A percentile compares a stretch with the other conserved stretches of the same genome.
Evolutionary conservation across 208 protist genomes (phyloP).

Genomic region (Novymonas esmeraldas): DNA sequence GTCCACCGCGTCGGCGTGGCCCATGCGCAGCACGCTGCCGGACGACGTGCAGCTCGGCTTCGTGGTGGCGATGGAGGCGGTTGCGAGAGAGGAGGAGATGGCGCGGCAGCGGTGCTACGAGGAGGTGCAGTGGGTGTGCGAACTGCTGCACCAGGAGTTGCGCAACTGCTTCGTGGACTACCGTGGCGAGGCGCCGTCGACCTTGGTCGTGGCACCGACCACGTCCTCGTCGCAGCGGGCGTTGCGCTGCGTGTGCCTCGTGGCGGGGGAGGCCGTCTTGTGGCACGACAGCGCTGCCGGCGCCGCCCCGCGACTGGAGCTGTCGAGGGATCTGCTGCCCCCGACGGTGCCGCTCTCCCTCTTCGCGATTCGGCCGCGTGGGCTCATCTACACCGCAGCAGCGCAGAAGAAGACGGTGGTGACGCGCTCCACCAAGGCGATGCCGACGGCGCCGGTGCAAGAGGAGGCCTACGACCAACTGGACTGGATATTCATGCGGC

Average conservation of each 20-base stretch:
- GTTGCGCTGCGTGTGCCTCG: conserved; percentile 4
- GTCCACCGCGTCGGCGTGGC: not conserved
- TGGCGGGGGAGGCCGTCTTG: conserved; percentile 1
- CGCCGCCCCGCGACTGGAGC: not conserved
- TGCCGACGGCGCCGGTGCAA: not conserved
- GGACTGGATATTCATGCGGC: conserved; percentile 50
- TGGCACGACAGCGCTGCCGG: conserved; percentile 14
- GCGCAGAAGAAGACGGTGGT: conserved; percentile 36
- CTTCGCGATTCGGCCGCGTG: conserved; percentile 47
- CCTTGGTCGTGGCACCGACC: conserved; percentile 1
- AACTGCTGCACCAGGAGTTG: conserved; percentile 13
- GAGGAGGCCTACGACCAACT: conserved; percentile 28
- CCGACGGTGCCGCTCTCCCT: conserved; percentile 34
- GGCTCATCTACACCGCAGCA: conserved; percentile 33
- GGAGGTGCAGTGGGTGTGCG: conserved; percentile 24
- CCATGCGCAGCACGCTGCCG: conserved; percentile 12
- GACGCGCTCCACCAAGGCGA: not conserved
- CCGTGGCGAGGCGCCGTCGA: not conserved
- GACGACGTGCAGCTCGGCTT: conserved; percentile 25
- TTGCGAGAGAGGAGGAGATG: conserved; percentile 15
- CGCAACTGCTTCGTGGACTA: conserved; percentile 11
- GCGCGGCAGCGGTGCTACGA: conserved; percentile 11
- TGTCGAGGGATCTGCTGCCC: conserved; percentile 32
- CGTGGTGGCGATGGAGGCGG: conserved; percentile 2
- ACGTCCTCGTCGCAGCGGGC: not conserved